Conservation (phyloP, 148 eudicot genomes). For the Cornus suecica region DNA sequence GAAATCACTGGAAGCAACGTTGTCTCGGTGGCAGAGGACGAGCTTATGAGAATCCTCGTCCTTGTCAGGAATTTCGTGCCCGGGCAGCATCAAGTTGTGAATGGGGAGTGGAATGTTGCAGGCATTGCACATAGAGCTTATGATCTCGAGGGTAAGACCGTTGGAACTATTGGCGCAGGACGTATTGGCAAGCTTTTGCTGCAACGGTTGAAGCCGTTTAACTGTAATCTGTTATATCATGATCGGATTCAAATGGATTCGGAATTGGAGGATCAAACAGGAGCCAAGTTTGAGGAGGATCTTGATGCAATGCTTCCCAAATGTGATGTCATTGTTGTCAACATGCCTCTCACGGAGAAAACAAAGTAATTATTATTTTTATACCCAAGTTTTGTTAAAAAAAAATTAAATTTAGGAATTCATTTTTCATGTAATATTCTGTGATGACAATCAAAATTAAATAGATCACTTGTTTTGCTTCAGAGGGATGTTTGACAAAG, state of each 20-base stretch:
- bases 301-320: constrained; percentile 88
- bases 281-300: constrained; percentile 89
- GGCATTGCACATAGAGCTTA: constrained; percentile 82
- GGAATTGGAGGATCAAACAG: constrained; percentile 69
- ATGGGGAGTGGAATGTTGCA: constrained; percentile 94
- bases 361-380: constrained; percentile 71
- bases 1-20: constrained; percentile 95
- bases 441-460: no score
- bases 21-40: constrained; percentile 95
- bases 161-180: constrained; percentile 95
- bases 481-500: constrained; percentile 97
- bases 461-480: constrained; percentile 13
- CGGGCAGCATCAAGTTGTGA: constrained; percentile 78
- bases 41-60: constrained; percentile 90
- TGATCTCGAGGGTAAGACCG: constrained; percentile 94
- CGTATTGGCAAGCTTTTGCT: constrained; percentile 85
- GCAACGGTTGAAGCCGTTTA: constrained; percentile 87
- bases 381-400: no score
- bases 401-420: no score
- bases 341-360: constrained; percentile 89
- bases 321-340: constrained; percentile 89
- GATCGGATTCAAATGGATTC: constrained; percentile 81
- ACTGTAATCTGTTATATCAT: constrained; percentile 88
- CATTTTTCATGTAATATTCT: no score
- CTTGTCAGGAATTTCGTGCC: constrained; percentile 88